A percentile compares a stretch with the other conserved stretches of the same genome.
Evolutionary conservation across 78 protist genomes (phyloP).

Genomic region (Tieghemostelium lacteum): DNA sequence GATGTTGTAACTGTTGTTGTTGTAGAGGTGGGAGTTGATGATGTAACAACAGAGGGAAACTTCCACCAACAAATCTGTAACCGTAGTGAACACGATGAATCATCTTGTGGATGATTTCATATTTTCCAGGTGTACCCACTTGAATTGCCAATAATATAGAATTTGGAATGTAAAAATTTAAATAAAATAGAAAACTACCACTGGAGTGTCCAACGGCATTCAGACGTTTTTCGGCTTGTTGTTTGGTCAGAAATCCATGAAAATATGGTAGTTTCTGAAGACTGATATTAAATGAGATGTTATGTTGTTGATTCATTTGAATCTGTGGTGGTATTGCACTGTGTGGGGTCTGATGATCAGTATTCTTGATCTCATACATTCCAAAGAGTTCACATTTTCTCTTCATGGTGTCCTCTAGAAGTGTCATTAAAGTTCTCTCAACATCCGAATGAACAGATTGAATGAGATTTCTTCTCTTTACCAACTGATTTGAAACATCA

Average conservation of each 20-base stretch:
- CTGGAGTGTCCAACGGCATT: background rate
- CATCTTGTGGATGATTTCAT: conserved; percentile 50
- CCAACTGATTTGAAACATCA: conserved; percentile 70
- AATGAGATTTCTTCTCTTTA: conserved; percentile 36
- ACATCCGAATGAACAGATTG: conserved; percentile 36
- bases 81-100: conserved; percentile 76
- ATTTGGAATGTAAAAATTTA: conserved; percentile 63
- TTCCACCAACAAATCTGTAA: conserved; percentile 38
- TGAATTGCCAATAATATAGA: conserved; percentile 53
- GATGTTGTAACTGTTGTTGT: background rate
- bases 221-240: conserved; percentile 45
- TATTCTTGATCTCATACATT: background rate
- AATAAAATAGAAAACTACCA: conserved; percentile 53
- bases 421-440: conserved; percentile 57
- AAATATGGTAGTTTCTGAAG: conserved; percentile 26
- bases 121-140: background rate
- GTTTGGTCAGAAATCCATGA: conserved; percentile 56
- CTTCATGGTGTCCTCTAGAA: conserved; percentile 56
- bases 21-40: background rate
- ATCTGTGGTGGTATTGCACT: background rate
- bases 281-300: background rate
- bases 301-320: background rate
- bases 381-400: conserved; percentile 71
- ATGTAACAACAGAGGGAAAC: no score
- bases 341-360: background rate